Percentiles rank a stretch among this genome's conserved stretches.
phyloP scores from a whole-genome alignment of 257 asterid species.

The Rehmannia glutinosa region DNA sequence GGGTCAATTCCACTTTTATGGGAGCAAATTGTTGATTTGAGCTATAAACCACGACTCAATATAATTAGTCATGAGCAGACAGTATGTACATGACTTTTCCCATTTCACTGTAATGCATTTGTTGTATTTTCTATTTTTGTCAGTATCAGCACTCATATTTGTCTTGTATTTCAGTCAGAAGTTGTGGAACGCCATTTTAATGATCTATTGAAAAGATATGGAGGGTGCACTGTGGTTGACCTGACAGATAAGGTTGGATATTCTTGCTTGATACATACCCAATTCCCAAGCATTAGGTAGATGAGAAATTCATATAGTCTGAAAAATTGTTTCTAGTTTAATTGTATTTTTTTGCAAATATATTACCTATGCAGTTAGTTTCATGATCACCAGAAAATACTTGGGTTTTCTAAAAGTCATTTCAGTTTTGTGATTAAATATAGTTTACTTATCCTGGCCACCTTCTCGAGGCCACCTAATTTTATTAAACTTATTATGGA shows the following conservation, averaged over 20 bases:
- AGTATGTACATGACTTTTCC: slow-evolving; percentile 42
- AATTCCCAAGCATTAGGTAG: slow-evolving; percentile 8
- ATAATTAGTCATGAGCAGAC: slow-evolving; percentile 73
- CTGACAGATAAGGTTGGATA: slow-evolving; percentile 76
- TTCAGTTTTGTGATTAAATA: neutral
- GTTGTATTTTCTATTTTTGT: slow-evolving; percentile 1
- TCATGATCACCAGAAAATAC: neutral
- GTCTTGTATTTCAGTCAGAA: slow-evolving; percentile 47
- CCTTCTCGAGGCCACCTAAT: neutral
- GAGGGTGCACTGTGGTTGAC: slow-evolving; percentile 80
- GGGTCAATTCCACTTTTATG: slow-evolving; percentile 95
- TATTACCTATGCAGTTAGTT: neutral
- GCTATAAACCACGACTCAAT: slow-evolving; percentile 89
- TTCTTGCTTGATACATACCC: slow-evolving; percentile 15
- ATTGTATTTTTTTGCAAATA: neutral
- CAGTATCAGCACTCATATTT: slow-evolving; percentile 9
- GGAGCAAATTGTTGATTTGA: slow-evolving; percentile 99
- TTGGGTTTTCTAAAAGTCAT: slow-evolving; percentile 3
- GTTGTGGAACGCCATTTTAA: slow-evolving; percentile 90
- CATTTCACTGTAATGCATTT: neutral
- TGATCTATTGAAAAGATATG: slow-evolving; percentile 88
- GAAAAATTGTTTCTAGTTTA: neutral
- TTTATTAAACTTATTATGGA: neutral
- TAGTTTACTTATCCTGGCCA: neutral
- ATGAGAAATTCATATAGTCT: slow-evolving; percentile 10